These are phyloP conservation scores for Orbilia brochopaga DNA, from an alignment of 2,329 filamentous ascomycete genomes.

Conservation along the genomic window DNA sequence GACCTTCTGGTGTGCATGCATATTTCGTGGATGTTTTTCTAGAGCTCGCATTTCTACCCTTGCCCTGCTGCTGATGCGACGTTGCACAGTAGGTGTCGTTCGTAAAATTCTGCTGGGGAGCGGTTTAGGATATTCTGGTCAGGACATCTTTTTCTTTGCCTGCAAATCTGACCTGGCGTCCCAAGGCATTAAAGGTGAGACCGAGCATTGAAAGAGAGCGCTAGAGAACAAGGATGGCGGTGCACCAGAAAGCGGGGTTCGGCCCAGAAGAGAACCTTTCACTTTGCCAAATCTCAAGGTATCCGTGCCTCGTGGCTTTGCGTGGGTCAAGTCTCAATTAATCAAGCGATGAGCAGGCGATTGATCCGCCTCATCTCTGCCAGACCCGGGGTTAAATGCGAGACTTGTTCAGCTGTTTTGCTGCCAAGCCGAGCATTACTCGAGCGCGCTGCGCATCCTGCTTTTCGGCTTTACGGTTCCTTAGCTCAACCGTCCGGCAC, in stretches of 20 bases:
- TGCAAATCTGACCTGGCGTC: not conserved
- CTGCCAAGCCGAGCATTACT: constrained; percentile 26
- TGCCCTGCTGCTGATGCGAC: not conserved
- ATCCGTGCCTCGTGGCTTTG: not conserved
- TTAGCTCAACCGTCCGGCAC: constrained; percentile 34
- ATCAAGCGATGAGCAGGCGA: too few relatives aligned
- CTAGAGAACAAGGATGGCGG: not conserved
- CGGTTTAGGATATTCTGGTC: not conserved
- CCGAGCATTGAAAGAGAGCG: not conserved
- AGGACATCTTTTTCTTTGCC: not conserved
- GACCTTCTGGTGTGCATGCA: not conserved
- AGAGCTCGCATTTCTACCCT: not conserved
- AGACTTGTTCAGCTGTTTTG: constrained; percentile 1
- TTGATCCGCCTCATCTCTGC: not conserved
- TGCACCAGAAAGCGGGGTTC: not conserved
- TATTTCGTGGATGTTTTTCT: not conserved
- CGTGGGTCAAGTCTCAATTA: not conserved
- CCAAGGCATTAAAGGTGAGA: not conserved
- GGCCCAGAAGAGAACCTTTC: not conserved
- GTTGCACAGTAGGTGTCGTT: not conserved
- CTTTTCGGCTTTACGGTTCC: constrained; percentile 1
- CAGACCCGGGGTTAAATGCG: not conserved
- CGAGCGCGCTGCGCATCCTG: not conserved
- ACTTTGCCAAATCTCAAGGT: not conserved
- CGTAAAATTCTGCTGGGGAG: not conserved